A percentile compares a stretch with the other conserved stretches of the same genome.
Evolutionary conservation across 2,329 filamentous ascomycete genomes (phyloP).

Genomic region (Zymoseptoria passerinii): DNA sequence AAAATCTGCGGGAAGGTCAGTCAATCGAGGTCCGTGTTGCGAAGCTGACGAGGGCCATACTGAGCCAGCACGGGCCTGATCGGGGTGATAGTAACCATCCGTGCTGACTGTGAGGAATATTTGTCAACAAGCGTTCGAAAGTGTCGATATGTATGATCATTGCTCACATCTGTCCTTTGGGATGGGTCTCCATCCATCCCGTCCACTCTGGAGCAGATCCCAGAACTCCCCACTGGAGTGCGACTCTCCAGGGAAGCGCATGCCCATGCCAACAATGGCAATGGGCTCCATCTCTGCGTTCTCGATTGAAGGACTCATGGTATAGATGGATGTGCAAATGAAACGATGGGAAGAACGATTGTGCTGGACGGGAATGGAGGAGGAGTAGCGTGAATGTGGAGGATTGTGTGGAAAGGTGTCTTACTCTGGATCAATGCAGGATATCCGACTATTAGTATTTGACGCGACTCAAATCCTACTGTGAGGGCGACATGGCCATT

Average conservation of each 20-base stretch:
- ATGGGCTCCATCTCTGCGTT: constrained; percentile 3
- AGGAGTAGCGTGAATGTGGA: not conserved
- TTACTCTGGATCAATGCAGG: not conserved
- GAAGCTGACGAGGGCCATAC: not conserved
- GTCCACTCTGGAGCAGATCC: constrained; percentile 1
- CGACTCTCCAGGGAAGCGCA: constrained; percentile 5
- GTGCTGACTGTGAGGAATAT: not conserved
- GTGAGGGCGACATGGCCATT: not conserved
- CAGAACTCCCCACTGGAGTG: constrained; percentile 3
- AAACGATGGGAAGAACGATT: not conserved
- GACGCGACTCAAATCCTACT: not conserved
- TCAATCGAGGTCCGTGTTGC: not conserved
- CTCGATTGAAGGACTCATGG: not conserved
- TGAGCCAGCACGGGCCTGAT: constrained; percentile 1
- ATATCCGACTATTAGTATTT: not conserved
- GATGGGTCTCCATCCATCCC: not conserved
- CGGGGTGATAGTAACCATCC: constrained; percentile 3
- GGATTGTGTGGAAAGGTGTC: not conserved
- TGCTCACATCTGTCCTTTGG: constrained; percentile 2
- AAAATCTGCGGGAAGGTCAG: not conserved
- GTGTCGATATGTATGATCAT: not conserved
- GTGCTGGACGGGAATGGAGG: not conserved
- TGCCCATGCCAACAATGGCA: constrained; percentile 13
- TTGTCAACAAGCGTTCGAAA: not conserved
- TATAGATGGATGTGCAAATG: not conserved